Evolutionary conservation across 257 asterid species (phyloP).

Genomic region (Solanum tarijense): DNA sequence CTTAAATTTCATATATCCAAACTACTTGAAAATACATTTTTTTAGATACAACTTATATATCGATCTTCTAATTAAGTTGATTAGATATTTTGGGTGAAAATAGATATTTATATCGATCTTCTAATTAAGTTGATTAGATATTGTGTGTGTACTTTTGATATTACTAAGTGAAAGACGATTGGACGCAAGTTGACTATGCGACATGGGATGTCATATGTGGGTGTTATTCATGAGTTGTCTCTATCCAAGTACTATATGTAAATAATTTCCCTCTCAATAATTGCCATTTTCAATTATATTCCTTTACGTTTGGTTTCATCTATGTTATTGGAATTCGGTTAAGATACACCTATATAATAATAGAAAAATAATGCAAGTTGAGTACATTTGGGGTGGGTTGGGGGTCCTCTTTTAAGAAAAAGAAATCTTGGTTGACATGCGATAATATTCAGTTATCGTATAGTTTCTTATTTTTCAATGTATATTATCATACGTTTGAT

Average conservation of each 20-base stretch:
- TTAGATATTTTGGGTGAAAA: not conserved
- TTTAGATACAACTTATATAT: not conserved
- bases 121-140: not conserved
- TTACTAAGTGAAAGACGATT: not conserved
- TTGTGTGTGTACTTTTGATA: not conserved
- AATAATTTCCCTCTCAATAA: not conserved
- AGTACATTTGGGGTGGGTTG: not conserved
- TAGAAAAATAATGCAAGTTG: not conserved
- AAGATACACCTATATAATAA: not conserved
- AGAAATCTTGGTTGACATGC: not conserved
- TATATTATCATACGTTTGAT: too few species aligned
- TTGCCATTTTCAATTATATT: not conserved
- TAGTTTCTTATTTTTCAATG: too few species aligned
- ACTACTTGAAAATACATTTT: not conserved
- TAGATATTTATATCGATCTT: not conserved
- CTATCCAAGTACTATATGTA: not conserved
- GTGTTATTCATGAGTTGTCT: not conserved
- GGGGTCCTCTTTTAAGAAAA: not conserved
- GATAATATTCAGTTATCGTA: not conserved
- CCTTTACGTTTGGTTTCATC: not conserved
- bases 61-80: not conserved
- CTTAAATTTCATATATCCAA: not conserved
- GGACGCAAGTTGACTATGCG: not conserved
- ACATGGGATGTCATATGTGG: not conserved
- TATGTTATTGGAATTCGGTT: not conserved